These are phyloP conservation scores for Neostapfia colusana DNA, from an alignment of 176 grass and related monocot species.

Conservation along the genomic window DNA sequence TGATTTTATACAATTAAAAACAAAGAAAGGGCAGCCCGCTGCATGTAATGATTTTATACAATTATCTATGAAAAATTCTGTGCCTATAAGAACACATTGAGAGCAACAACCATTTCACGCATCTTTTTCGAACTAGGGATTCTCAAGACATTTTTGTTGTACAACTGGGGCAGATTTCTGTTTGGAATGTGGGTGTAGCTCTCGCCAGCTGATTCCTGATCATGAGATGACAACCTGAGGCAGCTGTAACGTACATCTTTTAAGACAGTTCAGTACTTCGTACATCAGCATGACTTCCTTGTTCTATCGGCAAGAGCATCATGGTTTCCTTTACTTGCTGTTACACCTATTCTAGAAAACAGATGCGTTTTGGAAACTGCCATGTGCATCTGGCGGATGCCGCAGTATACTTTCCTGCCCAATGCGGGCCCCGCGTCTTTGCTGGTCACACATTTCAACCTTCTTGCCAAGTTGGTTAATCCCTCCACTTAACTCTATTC, in stretches of 20 bases:
- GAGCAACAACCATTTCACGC: not conserved
- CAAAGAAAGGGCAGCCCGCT: too few species aligned
- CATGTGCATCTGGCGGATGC: not conserved
- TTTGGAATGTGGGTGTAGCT: not conserved
- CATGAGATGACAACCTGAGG: not conserved
- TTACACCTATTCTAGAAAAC: conserved; percentile 20
- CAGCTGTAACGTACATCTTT: not conserved
- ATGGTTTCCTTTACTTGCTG: conserved; percentile 14
- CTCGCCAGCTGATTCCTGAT: conserved; percentile 1
- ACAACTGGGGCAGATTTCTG: not conserved
- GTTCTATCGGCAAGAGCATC: conserved; percentile 21
- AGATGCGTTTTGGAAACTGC: conserved; percentile 24
- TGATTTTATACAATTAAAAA: not conserved
- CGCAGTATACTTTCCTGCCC: conserved; percentile 5
- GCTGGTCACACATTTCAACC: conserved; percentile 46
- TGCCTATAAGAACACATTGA: not conserved
- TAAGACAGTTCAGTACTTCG: not conserved
- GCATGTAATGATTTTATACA: not conserved
- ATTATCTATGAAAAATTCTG: conserved; percentile 2
- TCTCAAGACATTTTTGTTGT: not conserved
- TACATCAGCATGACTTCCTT: conserved; percentile 10
- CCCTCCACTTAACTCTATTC: not conserved
- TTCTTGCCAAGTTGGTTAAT: conserved; percentile 30
- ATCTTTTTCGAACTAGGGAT: conserved; percentile 3
- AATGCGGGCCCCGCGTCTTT: conserved; percentile 4